Conservation (phyloP, 1,284 basidiomycete species). For the Naganishia sp. region DNA sequence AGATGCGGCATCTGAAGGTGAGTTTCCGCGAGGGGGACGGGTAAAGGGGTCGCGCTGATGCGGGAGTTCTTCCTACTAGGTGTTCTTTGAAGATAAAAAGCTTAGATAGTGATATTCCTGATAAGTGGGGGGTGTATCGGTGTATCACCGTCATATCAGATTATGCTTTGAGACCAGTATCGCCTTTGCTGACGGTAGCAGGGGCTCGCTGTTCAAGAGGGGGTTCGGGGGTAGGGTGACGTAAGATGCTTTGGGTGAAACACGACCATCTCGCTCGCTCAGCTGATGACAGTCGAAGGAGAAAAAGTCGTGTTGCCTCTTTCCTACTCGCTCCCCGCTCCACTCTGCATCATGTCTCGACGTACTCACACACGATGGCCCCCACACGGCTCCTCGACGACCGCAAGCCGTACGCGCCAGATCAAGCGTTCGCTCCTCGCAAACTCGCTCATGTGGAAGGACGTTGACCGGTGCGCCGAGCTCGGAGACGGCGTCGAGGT, state of each 20-base stretch:
- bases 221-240: conserved; percentile 2
- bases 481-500: conserved; percentile 59
- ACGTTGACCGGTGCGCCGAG: conserved; percentile 63
- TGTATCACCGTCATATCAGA: neutral
- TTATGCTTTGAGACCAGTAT: neutral
- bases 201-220: neutral
- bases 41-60: conserved; percentile 2
- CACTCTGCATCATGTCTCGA: conserved; percentile 9
- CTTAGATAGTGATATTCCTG: neutral
- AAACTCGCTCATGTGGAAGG: conserved; percentile 34
- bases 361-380: conserved; percentile 21
- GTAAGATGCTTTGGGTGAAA: conserved; percentile 15
- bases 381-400: conserved; percentile 1
- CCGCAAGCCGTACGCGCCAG: conserved; percentile 18
- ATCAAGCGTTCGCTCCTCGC: conserved; percentile 24
- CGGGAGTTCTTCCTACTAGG: neutral
- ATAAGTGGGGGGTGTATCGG: neutral
- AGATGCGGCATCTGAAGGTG: conserved; percentile 86
- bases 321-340: neutral
- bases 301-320: neutral
- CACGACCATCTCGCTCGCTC: conserved; percentile 2
- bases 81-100: conserved; percentile 28
- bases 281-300: neutral
- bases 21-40: conserved; percentile 41
- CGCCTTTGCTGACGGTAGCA: too few species aligned